Base-by-base conservation (phyloP, 179 eudicot genomes). In the Carnegiea gigantea region DNA sequence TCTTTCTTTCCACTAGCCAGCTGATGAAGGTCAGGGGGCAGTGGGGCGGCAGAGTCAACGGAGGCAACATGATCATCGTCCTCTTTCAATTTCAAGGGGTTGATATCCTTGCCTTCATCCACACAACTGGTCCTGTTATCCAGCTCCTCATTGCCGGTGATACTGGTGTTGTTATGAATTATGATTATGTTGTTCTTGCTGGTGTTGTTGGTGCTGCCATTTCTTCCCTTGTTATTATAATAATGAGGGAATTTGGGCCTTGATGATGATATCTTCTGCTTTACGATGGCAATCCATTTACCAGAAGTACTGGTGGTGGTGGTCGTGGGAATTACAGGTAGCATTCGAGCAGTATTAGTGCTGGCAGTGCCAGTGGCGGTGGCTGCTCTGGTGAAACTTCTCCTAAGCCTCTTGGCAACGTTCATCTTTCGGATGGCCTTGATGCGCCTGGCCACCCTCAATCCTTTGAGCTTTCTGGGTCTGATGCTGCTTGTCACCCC, bases 131-230 rank as follows among this genome's bases (percentile, higher is more conserved):
- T 81, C 72, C 91, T 82, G 44, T 79, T 86, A 72, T 88, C 91
- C 51, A 86, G 88, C 48, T 86, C 89, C n/a, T 88, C 89, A 65
- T 85, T 86, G 70, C 86, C 84, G 5, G 86, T 77, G 28, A 88
- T 88, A 76, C 91, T 88, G 6, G 91, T 86, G 48, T 88, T 88
- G 73, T 88, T 86, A 73, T 88, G 91, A 75, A 88, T 83, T 36
- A 88, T 86, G 26, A 88, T 86, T 13, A 88, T 88, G 65, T 86
- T 87, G 82, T 86, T 86, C 21, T 70, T 70, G 67, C 30, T 75
- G 67, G 53, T 77, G 11, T 54, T 70, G 24, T 75, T 79, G 77
- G 53, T 83, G 4, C 53, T 76, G 5, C 73, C 70, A 75, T 81
- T 86, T 70, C 73, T 70, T 15, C 73, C 46, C 43, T 33, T 70